Base-by-base conservation (phyloP, 108 stramenopile genomes). In the Skeletonema costatum region DNA sequence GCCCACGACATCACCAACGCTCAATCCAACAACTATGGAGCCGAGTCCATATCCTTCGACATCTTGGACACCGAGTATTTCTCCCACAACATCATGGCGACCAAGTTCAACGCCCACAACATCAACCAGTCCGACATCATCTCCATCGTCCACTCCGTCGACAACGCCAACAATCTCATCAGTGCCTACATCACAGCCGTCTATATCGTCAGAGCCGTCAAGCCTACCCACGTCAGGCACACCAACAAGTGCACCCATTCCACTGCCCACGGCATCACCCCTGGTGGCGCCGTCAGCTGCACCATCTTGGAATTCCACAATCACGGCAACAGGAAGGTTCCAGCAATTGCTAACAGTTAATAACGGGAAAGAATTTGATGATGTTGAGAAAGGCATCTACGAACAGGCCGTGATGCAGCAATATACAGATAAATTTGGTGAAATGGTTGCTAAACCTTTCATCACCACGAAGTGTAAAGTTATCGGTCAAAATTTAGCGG, bases 401-500 rank as follows among this genome's bases (percentile, higher is more conserved):
- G 35, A 68, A 53, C 5, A 44, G 4, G 32, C 51, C 21, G 51
- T 64, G 48, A 71, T 80, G 70, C 39, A 69, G 35, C 62, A 68
- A 10, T 80, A 80, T 56, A 80, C 78, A 13, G 32, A 0, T 10
- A 3, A 68, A 0, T 73, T 73, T 32, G 78, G 72, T 1, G 4
- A 80, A 5, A 30, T 56, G 12, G 61, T 73, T 4, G 12, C 21
- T 4, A 32, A 14, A 11, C 78, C 78, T 1, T 53, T 41, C 5
- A 69, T 80, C 35, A 11, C 21, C 0, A 80, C 78, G 1, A 56
- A 0, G 1, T 73, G 66, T 50, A 42, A 16, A 2, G 35, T 80
- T 12, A 68, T 38, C 11, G 56, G 56, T 10, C 79, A 74, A 32
- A n/a, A 5, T 3, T 60, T 74, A 9, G 66, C 68, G 35, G 60